Conservation (phyloP, 805 yeast species). For the Torulaspora indica region DNA sequence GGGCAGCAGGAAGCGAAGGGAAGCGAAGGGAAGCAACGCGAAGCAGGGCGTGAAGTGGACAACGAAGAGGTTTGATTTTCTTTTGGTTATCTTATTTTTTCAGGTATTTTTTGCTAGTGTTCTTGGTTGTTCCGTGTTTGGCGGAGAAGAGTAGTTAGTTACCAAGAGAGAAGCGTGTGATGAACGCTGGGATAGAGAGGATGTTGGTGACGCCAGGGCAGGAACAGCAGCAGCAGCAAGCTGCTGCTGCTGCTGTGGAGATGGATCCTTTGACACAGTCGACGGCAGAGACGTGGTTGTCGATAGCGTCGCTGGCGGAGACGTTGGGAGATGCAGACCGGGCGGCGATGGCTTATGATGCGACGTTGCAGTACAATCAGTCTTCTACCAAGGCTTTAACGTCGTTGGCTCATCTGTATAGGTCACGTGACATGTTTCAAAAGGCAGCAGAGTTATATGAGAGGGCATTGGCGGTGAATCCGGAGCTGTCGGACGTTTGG, state of each 20-base stretch:
- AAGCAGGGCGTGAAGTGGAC: no score
- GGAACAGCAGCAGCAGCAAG: constrained; percentile 10
- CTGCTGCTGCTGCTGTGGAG: constrained; percentile 11
- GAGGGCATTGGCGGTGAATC: constrained; percentile 72
- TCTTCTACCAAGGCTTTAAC: constrained; percentile 80
- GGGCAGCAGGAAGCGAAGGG: no score
- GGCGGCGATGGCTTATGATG: constrained; percentile 83
- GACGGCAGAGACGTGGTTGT: constrained; percentile 81
- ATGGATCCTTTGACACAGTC: constrained; percentile 43
- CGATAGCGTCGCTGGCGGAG: constrained; percentile 86
- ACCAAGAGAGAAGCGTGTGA: not conserved
- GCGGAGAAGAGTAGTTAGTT: not conserved
- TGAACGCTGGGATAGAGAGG: constrained; percentile 13
- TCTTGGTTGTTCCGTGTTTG: not conserved
- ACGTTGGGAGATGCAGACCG: constrained; percentile 81
- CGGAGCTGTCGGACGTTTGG: constrained; percentile 95
- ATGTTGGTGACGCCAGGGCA: constrained; percentile 16
- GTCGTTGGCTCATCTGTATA: constrained; percentile 80
- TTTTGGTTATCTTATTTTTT: no score
- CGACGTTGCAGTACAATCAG: constrained; percentile 81
- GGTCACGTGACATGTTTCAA: constrained; percentile 83
- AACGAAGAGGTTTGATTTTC: no score
- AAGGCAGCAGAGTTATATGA: constrained; percentile 94
- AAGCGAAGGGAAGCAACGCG: no score
- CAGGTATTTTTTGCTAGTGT: no score